Evolutionary conservation across 139 green algal genomes (phyloP).

Genomic region (Tetradesmus obliquus): DNA sequence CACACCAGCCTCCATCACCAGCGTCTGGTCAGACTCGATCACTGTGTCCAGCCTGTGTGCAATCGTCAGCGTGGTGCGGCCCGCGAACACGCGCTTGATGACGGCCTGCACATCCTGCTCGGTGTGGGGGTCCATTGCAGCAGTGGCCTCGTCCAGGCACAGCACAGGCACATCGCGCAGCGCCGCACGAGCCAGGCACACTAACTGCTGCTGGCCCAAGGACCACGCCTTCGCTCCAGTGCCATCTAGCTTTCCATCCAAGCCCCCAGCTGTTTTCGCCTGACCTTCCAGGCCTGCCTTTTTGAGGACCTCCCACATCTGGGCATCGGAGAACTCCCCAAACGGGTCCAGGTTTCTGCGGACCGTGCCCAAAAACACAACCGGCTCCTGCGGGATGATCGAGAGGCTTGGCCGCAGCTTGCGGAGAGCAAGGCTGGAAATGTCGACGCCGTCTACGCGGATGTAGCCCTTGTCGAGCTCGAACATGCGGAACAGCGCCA

Average conservation of each 20-base stretch:
- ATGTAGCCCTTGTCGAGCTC: conserved; percentile 66
- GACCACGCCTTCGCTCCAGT: conserved; percentile 61
- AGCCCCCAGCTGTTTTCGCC: conserved; percentile 61
- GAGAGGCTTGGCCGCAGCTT: conserved; percentile 66
- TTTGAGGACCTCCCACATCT: conserved; percentile 56
- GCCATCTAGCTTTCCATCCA: conserved; percentile 70
- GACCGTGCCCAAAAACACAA: conserved; percentile 85
- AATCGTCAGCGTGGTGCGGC: conserved; percentile 77
- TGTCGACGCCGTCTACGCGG: conserved; percentile 76
- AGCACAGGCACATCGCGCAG: conserved; percentile 71
- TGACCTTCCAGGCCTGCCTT: conserved; percentile 53
- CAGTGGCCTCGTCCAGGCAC: conserved; percentile 84
- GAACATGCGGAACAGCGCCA: conserved; percentile 84
- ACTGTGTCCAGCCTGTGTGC: conserved; percentile 81
- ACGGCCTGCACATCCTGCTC: conserved; percentile 77
- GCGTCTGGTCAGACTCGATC: conserved; percentile 74
- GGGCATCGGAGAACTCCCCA: conserved; percentile 51
- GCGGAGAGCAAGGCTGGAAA: conserved; percentile 64
- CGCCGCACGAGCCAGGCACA: conserved; percentile 79
- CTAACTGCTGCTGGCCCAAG: conserved; percentile 77
- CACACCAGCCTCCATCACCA: conserved; percentile 75
- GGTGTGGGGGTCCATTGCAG: conserved; percentile 77
- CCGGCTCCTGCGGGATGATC: conserved; percentile 81
- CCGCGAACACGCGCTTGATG: conserved; percentile 61
- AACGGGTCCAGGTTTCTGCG: conserved; percentile 88